Evolutionary conservation across 371 early-diverging fungal species (phyloP), one percentile per base, ranked within the genome.

Genomic region (Rhizopus stolonifer): DNA sequence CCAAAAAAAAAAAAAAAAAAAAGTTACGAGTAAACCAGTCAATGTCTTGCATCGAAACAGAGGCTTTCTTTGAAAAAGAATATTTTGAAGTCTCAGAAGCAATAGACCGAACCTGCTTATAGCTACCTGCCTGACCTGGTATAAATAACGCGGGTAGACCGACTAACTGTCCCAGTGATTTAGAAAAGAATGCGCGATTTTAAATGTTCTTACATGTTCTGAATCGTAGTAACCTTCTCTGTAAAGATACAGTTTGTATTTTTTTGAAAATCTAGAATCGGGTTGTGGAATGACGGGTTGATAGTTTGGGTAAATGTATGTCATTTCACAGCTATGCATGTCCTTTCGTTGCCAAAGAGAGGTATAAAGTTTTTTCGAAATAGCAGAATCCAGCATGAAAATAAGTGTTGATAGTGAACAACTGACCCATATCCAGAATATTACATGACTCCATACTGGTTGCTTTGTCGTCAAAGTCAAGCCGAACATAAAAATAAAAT

Each of bases 41-140:
- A 5, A 92, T 69, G 57, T 64, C 24, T 57, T 54, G 43, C 23
- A 46, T n/a, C 22, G 46, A 21, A 57, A 60, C 24, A 52, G 49
- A 15, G 58, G 40, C 22, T 58, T 26, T 13, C 52, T 39, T 22
- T 65, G 8, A 53, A 56, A 81, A 64, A 46, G 77, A 81, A n/a
- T 77, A 66, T 3, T 68, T 55, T 8, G 87, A 67, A 2, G 88
- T 70, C 22, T 81, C 84, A 6, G 85, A 69, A 7, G 91, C 95
- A 8, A 95, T 66, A 3, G 92, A 91, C n/a, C 93, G 77, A 4
- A 87, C 82, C 66, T 95, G 96, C 51, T 86, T 86, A 57, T 87
- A 85, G 49, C 89, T 90, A 10, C 96, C 96, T 9, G 94, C 93
- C 51, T 95, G 90, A 0, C 96, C 96, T 0, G 95, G 96, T 21